These are phyloP conservation scores for Neofusicoccum kwambonambiense DNA, from an alignment of 2,329 filamentous ascomycete species.

Conservation along the genomic window DNA sequence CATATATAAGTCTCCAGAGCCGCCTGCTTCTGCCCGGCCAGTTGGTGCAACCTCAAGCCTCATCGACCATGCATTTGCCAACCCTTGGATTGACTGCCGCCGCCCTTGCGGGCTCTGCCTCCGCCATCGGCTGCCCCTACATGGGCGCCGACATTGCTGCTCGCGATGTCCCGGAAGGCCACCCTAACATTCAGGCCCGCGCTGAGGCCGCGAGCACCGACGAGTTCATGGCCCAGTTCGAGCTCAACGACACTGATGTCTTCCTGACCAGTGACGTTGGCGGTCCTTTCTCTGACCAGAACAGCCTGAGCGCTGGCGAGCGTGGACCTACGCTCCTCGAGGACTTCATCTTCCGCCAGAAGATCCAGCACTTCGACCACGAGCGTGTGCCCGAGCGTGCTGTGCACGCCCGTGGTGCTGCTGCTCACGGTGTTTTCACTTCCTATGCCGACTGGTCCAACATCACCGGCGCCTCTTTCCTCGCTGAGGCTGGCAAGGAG, in stretches of 20 bases:
- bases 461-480: constrained; percentile 66
- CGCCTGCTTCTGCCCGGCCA: background rate
- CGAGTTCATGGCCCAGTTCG: constrained; percentile 37
- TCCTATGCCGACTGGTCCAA: constrained; percentile 67
- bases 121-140: constrained; percentile 30
- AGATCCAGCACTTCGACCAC: constrained; percentile 69
- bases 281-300: constrained; percentile 65
- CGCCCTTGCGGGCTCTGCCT: constrained; percentile 15
- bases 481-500: constrained; percentile 57
- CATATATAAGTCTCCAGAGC: constrained; percentile 10
- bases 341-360: constrained; percentile 71
- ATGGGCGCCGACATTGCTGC: constrained; percentile 31
- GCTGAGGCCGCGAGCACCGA: constrained; percentile 29
- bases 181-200: constrained; percentile 27
- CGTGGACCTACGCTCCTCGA: constrained; percentile 68
- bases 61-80: constrained; percentile 12
- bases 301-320: constrained; percentile 64
- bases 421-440: constrained; percentile 68
- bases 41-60: background rate
- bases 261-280: constrained; percentile 64
- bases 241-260: constrained; percentile 35
- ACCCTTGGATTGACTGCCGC: constrained; percentile 17
- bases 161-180: constrained; percentile 29
- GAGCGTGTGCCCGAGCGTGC: constrained; percentile 60
- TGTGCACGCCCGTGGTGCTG: constrained; percentile 69